Evolutionary conservation across 257 asterid species (phyloP).

Genomic region (Prunella vulgaris): DNA sequence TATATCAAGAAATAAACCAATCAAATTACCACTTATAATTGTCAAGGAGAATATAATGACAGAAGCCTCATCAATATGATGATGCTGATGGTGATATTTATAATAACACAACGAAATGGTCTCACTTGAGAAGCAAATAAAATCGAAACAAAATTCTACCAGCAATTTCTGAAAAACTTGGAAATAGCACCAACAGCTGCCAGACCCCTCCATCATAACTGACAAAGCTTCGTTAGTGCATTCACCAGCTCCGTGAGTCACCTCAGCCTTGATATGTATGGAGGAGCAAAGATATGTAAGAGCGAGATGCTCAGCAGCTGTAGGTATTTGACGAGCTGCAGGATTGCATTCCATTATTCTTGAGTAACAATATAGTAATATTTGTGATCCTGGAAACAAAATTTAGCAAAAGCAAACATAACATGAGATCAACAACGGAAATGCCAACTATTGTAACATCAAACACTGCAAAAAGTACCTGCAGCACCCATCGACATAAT

Average conservation of each 20-base stretch:
- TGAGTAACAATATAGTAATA: slow-evolving; percentile 18
- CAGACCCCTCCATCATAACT: slow-evolving; percentile 57
- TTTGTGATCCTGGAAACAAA: slow-evolving; percentile 46
- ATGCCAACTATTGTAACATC: not conserved
- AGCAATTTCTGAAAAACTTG: slow-evolving; percentile 15
- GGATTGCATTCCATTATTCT: slow-evolving; percentile 26
- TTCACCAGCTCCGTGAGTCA: slow-evolving; percentile 48
- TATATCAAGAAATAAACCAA: not conserved
- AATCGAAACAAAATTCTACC: slow-evolving; percentile 2
- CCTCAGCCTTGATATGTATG: slow-evolving; percentile 74
- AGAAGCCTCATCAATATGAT: not conserved
- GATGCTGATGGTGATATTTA: not conserved
- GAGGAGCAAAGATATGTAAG: slow-evolving; percentile 43
- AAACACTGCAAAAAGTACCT: slow-evolving; percentile 44
- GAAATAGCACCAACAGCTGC: slow-evolving; percentile 42
- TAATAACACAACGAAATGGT: not conserved
- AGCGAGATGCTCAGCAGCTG: slow-evolving; percentile 40
- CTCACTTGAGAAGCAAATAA: not conserved
- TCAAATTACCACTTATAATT: not conserved
- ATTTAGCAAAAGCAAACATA: slow-evolving; percentile 33
- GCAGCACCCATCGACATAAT: slow-evolving; percentile 45
- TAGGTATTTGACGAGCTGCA: slow-evolving; percentile 30
- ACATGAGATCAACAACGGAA: slow-evolving; percentile 27
- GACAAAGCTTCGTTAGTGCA: slow-evolving; percentile 73
- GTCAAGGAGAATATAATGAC: not conserved